Conservation (phyloP, 305 asterid species). For the Striga hermonthica region DNA sequence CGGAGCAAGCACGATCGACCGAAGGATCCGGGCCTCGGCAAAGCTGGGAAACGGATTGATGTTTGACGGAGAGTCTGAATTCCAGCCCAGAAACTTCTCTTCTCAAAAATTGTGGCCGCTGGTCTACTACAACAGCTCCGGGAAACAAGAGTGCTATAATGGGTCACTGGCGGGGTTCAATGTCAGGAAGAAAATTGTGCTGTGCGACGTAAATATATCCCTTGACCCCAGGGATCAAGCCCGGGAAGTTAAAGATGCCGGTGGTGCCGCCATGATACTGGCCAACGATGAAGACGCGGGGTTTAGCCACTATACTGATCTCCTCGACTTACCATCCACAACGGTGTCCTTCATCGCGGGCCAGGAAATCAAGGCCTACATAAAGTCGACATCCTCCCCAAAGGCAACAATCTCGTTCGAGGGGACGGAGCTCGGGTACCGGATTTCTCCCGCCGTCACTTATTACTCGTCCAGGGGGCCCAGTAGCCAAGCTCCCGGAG, state of each 20-base stretch:
- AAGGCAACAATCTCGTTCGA: conserved; percentile 32
- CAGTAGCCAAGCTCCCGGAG: conserved; percentile 40
- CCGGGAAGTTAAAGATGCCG: conserved; percentile 32
- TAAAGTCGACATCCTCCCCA: conserved; percentile 26
- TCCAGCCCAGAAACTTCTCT: neutral
- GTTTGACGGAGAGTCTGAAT: conserved; percentile 35
- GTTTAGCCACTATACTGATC: conserved; percentile 17
- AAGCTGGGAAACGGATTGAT: conserved; percentile 29
- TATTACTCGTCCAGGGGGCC: conserved; percentile 53
- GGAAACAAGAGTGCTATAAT: too few relatives aligned
- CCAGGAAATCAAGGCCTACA: conserved; percentile 15
- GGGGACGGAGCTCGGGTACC: conserved; percentile 42
- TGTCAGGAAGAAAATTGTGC: conserved; percentile 34
- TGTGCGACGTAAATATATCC: conserved; percentile 27
- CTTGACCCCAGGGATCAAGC: conserved; percentile 2
- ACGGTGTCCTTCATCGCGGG: conserved; percentile 25
- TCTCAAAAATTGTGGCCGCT: neutral
- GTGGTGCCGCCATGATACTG: conserved; percentile 39
- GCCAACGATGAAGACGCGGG: neutral
- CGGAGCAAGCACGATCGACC: conserved; percentile 42
- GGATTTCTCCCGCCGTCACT: conserved; percentile 37
- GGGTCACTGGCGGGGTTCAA: conserved; percentile 14
- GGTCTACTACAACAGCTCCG: too few relatives aligned
- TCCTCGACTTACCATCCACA: conserved; percentile 31
- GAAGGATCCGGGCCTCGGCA: conserved; percentile 32